Base-by-base conservation (phyloP, 768 basidiomycete species). In the Boletus barrowsii region DNA sequence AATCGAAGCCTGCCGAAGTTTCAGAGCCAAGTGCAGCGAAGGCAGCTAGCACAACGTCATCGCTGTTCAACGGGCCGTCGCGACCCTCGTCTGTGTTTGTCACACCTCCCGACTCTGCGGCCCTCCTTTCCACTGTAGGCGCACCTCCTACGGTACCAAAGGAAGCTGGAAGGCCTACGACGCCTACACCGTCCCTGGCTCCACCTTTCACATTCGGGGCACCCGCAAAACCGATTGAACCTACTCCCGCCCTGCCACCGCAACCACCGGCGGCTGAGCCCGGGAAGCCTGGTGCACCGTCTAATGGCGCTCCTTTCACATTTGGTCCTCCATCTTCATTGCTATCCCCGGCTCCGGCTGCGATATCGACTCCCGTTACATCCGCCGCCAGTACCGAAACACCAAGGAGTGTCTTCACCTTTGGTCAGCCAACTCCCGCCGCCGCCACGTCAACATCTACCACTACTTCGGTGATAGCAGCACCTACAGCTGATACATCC, bases 401-500 rank as follows among this genome's bases (percentile, higher is more conserved):
- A 8, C 65, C 73, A 17, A 73, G 74, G 51, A 59, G 55, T 47
- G 57, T 13, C 17, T 75, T 77, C 49, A 47, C 67, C 6, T 75
- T 77, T 57, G 67, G 68, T 46, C 64, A 61, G 43, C 49, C 65
- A 3, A 9, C 65, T 24, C 17, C 58, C 13, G 33, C 11, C 17
- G 4, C 51, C 17, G 33, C 60, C 20, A 30, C 56, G 18, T 41
- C 62, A 11, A 41, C 49, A 9, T 18, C 65, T 3, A 36, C 51
- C 0, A 41, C 66, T 14, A 32, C 49, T 17, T 33, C 62, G 4
- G 50, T n/a, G 46, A 42, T 17, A 18, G 42, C 53, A 15, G 43
- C 53, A 15, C 45, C 68, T 15, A 44, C 69, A 17, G 40, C 68
- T 10, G 76, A 80, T 24, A 62, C 72, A 0, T 66, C 77, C 0